Evolutionary conservation across 1,284 basidiomycete species (phyloP).

Genomic region (Peniophora sp.): DNA sequence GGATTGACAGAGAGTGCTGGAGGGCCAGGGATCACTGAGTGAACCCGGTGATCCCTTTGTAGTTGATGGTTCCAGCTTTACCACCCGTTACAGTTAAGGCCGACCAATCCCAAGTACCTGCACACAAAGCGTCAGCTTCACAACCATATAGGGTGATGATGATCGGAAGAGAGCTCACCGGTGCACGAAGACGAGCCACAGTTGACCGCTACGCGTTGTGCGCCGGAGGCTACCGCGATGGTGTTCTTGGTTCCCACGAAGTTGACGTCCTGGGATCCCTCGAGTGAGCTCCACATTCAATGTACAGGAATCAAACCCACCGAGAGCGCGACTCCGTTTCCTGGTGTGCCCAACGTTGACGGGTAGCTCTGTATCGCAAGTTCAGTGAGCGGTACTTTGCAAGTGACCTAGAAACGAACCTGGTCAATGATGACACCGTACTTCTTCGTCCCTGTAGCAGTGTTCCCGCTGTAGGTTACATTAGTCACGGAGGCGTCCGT

Average conservation of each 20-base stretch:
- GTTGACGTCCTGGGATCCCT: slow-evolving; percentile 18
- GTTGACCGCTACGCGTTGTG: slow-evolving; percentile 23
- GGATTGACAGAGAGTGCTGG: too few species aligned
- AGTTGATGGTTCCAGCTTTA: slow-evolving; percentile 30
- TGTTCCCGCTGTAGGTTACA: slow-evolving; percentile 28
- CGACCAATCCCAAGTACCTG: slow-evolving; percentile 47
- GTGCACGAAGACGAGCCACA: slow-evolving; percentile 22
- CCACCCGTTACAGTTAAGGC: slow-evolving; percentile 39
- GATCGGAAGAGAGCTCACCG: slow-evolving; percentile 13
- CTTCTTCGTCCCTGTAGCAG: slow-evolving; percentile 17
- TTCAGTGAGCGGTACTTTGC: not conserved
- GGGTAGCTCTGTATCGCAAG: slow-evolving; percentile 26
- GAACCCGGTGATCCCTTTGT: slow-evolving; percentile 26
- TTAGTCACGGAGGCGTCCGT: slow-evolving; percentile 25
- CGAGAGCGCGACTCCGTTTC: slow-evolving; percentile 23
- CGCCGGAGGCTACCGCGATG: slow-evolving; percentile 18
- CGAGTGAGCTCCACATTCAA: not conserved
- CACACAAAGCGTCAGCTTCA: not conserved
- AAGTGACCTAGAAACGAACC: slow-evolving; percentile 9
- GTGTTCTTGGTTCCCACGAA: slow-evolving; percentile 20
- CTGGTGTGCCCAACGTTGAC: slow-evolving; percentile 26
- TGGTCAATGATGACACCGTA: slow-evolving; percentile 33
- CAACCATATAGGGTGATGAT: not conserved
- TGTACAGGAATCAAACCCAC: slow-evolving; percentile 11
- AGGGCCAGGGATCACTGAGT: not conserved